Conservation (phyloP, 495 filamentous ascomycete species). For the Echria macrotheca region DNA sequence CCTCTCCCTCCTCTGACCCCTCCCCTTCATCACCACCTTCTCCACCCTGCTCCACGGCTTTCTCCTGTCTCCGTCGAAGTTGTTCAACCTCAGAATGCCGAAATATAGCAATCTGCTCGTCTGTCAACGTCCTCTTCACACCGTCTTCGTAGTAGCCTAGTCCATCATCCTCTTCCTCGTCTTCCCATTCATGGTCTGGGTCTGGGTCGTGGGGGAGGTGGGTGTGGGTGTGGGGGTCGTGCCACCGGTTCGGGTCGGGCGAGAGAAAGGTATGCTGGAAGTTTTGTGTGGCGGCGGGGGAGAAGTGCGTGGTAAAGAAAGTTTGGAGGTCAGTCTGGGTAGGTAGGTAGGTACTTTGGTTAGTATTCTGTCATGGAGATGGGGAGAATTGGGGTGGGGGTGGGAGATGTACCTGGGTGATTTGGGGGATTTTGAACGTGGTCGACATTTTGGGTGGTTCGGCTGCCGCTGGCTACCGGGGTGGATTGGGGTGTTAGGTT, state of each 20-base stretch:
- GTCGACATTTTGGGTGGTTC: constrained; percentile 26
- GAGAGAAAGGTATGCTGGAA: constrained; percentile 46
- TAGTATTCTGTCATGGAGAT: no score
- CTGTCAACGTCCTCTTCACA: constrained; percentile 83
- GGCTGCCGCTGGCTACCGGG: no score
- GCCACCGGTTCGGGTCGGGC: no score
- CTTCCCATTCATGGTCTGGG: constrained; percentile 24
- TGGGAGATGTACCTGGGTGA: constrained; percentile 54
- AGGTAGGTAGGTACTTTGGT: no score
- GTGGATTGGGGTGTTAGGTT: no score
- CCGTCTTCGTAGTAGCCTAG: constrained; percentile 89
- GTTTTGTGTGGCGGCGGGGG: constrained; percentile 34
- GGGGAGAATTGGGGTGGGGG: no score
- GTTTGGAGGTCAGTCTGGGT: no score
- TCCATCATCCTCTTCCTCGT: constrained; percentile 58
- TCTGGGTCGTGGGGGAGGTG: constrained; percentile 5
- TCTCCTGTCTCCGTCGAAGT: constrained; percentile 49
- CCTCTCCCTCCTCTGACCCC: constrained; percentile 25
- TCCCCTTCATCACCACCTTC: constrained; percentile 14
- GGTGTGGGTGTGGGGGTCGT: no score
- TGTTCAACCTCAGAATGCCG: constrained; percentile 80
- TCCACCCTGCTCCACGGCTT: constrained; percentile 12
- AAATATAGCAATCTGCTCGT: constrained; percentile 87
- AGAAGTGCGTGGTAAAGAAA: constrained; percentile 23
- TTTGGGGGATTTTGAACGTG: constrained; percentile 28